A percentile compares a stretch with the other conserved stretches of the same genome.
phyloP scores from a whole-genome alignment of 805 yeast genomes.

The Vanderwaltozyma polyspora region DNA sequence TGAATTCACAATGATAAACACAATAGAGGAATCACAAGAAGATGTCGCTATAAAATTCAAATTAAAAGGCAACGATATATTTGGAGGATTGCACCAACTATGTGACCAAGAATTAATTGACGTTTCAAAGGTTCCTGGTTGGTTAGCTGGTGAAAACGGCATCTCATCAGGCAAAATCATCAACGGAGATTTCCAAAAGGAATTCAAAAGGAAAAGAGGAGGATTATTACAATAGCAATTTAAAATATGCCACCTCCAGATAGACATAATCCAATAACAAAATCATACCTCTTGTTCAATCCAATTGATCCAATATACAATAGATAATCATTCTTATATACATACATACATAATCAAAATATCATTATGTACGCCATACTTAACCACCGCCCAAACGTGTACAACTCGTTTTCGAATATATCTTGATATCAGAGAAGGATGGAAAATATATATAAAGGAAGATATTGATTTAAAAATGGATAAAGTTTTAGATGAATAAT shows the following conservation, averaged over 20 bases:
- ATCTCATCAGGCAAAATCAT: slow-evolving; percentile 35
- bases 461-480: no score
- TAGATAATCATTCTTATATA: no score
- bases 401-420: no score
- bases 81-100: slow-evolving; percentile 68
- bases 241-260: not conserved
- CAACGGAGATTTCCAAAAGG: slow-evolving; percentile 28
- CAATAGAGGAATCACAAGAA: slow-evolving; percentile 12
- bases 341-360: no score
- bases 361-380: no score
- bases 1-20: slow-evolving; percentile 33
- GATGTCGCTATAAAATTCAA: slow-evolving; percentile 21
- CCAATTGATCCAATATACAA: no score
- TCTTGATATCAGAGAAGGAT: no score
- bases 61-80: slow-evolving; percentile 58
- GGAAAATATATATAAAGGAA: no score
- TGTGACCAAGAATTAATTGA: slow-evolving; percentile 39
- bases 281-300: no score
- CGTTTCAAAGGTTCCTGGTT: slow-evolving; percentile 51
- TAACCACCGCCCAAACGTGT: no score
- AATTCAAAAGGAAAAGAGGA: slow-evolving; percentile 9
- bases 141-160: slow-evolving; percentile 73
- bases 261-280: no score
- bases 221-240: slow-evolving; percentile 11
- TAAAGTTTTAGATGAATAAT: no score